phyloP scores from a whole-genome alignment of 2,329 filamentous ascomycete species.

The Aspergillus sp. region DNA sequence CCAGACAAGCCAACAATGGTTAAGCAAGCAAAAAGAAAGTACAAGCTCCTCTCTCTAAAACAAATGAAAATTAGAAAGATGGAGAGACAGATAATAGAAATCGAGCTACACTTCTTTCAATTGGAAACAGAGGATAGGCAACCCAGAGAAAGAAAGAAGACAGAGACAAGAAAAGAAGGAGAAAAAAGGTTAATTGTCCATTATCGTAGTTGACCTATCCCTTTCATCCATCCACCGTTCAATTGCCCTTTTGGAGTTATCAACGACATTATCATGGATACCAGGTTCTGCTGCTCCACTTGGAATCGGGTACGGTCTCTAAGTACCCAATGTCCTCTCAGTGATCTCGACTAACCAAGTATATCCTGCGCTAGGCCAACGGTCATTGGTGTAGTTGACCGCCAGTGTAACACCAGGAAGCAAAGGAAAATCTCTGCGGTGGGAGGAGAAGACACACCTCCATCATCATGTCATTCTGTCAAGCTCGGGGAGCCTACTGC shows the following conservation, averaged over 20 bases:
- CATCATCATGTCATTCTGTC: constrained; percentile 4
- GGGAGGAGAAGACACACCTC: constrained; percentile 7
- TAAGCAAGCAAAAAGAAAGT: constrained; percentile 2
- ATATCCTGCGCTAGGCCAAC: neutral
- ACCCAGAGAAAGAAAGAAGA: neutral
- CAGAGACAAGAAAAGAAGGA: neutral
- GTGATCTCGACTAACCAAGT: neutral
- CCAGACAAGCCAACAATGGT: neutral
- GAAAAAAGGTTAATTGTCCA: neutral
- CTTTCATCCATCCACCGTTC: neutral
- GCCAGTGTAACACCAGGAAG: constrained; percentile 6
- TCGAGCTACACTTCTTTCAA: neutral
- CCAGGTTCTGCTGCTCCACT: constrained; percentile 7
- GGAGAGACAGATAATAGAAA: no score
- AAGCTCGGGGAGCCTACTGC: constrained; percentile 5
- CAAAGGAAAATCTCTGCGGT: neutral
- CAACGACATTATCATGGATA: neutral
- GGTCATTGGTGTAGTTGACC: constrained; percentile 2
- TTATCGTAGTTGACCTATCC: neutral
- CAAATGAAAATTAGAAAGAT: no score
- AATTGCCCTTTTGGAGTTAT: neutral
- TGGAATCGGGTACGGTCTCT: constrained; percentile 6
- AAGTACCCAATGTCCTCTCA: neutral
- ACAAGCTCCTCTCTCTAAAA: neutral
- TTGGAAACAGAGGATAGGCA: neutral